These are phyloP conservation scores for Nicotiana rustica DNA, from an alignment of 305 asterid species.

Conservation along the genomic window DNA sequence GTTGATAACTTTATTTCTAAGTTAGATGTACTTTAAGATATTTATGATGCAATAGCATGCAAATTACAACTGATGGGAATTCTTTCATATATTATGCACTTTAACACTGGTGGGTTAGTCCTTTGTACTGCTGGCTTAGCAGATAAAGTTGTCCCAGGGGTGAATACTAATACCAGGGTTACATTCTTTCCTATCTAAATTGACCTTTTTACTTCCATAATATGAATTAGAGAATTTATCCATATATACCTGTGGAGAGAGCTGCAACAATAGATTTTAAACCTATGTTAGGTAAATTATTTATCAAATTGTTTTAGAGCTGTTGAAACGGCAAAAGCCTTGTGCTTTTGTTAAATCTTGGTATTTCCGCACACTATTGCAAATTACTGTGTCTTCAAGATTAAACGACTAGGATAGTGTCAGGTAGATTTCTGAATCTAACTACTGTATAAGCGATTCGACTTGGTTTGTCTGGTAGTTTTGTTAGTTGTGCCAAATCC, in stretches of 20 bases:
- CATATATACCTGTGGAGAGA: not conserved
- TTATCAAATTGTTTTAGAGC: conserved; percentile 1
- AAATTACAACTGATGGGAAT: conserved; percentile 24
- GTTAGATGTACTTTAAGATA: not conserved
- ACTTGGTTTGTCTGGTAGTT: not conserved
- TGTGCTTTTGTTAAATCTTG: conserved; percentile 25
- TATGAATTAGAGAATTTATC: conserved; percentile 18
- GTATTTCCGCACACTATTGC: not conserved
- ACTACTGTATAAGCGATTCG: not conserved
- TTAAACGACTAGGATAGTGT: conserved; percentile 9
- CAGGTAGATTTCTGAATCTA: conserved; percentile 8
- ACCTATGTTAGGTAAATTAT: conserved; percentile 16
- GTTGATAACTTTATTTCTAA: not conserved
- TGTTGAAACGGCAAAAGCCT: conserved; percentile 8
- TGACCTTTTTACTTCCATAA: conserved; percentile 6
- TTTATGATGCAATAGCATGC: conserved; percentile 16
- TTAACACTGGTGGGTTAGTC: not conserved
- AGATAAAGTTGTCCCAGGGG: not conserved
- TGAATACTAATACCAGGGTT: not conserved
- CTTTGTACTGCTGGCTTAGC: conserved; percentile 16
- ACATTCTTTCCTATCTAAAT: conserved; percentile 2
- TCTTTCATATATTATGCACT: conserved; percentile 15
- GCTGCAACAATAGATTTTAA: not conserved
- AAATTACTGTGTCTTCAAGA: conserved; percentile 17
- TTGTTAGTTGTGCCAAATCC: conserved; percentile 13